Base-by-base conservation (phyloP, 1,284 basidiomycete species). In the Rhizoctonia solani region DNA sequence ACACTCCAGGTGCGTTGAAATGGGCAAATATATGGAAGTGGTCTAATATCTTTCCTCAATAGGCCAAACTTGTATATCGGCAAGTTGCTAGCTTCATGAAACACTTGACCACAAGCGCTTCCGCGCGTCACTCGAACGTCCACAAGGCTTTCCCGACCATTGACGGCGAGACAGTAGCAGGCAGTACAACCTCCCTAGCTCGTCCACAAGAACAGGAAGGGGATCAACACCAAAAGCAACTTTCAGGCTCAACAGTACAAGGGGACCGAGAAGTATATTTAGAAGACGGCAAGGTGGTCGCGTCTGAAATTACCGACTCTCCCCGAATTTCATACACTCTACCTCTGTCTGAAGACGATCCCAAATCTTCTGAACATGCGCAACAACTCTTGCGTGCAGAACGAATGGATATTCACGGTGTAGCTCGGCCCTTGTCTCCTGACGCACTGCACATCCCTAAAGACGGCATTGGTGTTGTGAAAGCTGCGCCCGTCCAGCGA, bases 381-480 rank as follows among this genome's bases (percentile, higher is more conserved):
- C 32, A 4, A 34, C 32, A 34, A 34, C 61, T 66, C 29, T 21
- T 66, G 11, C 61, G 50, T 16, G 61, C 61, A 75, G 58, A 78
- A 76, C 68, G 78, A 74, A 41, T 80, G 75, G 70, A 70, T n/a
- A 70, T 70, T 13, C 69, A 54, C 34, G 69, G 79, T 1, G 76
- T n/a, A 72, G 0, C 74, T 79, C 54, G 76, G 74, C 1, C 75
- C 70, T 25, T 80, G 77, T 58, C 59, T 14, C 50, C 55, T 21
- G 61, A 66, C 39, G 53, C 69, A 21, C 42, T 70, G 34, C 25
- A 47, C 9, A 53, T 70, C 37, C 67, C 67, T 27, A 69, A 69
- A 3, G 74, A 77, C 4, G 72, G 76, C 16, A 68, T 81, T 8
- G 80, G 80, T 0, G 30, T 74, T 11, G 75, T 81, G 72, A 76